Percentiles rank a stretch among this genome's conserved stretches.
Conservation (phyloP, 257 asterid species). For the Oldenlandia corymbosa region DNA sequence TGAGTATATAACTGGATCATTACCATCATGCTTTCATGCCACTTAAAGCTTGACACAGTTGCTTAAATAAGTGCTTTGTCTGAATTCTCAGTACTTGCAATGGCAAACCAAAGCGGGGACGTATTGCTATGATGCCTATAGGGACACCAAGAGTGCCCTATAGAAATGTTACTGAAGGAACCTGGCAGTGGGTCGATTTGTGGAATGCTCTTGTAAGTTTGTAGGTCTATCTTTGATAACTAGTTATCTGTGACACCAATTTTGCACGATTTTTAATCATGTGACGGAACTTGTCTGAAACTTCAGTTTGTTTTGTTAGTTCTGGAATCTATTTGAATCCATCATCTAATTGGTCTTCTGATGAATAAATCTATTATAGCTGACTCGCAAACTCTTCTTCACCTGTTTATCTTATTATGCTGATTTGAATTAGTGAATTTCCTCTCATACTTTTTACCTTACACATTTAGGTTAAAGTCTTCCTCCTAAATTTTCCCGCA, state of each 20-base stretch:
- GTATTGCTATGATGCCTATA: constrained; percentile 84
- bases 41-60: neutral
- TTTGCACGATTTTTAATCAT: neutral
- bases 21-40: neutral
- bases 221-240: neutral
- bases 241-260: neutral
- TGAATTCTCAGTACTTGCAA: constrained; percentile 30
- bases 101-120: constrained; percentile 48
- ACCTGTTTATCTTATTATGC: neutral
- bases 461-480: neutral
- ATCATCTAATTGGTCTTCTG: neutral
- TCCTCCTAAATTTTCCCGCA: neutral
- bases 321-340: neutral
- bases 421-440: neutral
- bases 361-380: neutral
- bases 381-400: neutral
- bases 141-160: constrained; percentile 91
- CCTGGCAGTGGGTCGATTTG: constrained; percentile 92
- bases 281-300: neutral
- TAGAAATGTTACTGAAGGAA: constrained; percentile 61
- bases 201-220: constrained; percentile 96
- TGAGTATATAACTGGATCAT: neutral
- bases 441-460: neutral
- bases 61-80: constrained; percentile 1
- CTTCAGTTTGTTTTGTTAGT: neutral